Evolutionary conservation across 192 early-diverging fungal species (phyloP).

Genomic region (Chytriomyces sp.): DNA sequence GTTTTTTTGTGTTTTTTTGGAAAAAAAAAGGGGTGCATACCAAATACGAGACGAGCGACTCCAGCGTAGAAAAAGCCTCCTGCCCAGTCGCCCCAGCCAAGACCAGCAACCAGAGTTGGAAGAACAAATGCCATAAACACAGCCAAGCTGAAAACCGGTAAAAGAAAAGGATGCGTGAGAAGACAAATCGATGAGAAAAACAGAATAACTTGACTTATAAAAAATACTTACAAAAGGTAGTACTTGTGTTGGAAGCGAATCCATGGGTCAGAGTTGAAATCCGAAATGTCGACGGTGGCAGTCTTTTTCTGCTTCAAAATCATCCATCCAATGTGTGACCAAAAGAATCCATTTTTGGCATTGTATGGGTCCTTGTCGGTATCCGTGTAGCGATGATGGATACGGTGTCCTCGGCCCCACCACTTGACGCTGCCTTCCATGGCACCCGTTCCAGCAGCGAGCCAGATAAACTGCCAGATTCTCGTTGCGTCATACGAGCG

Average conservation of each 20-base stretch:
- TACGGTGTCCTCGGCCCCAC: conserved; percentile 58
- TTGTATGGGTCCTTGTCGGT: conserved; percentile 61
- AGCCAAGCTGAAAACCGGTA: conserved; percentile 53
- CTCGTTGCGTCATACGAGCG: conserved; percentile 53
- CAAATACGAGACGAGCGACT: conserved; percentile 53
- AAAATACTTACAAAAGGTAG: conserved; percentile 41
- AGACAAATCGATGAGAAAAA: not conserved
- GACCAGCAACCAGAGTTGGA: conserved; percentile 82
- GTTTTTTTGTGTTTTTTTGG: conserved; percentile 49
- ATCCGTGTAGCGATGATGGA: conserved; percentile 62
- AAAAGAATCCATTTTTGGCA: conserved; percentile 55
- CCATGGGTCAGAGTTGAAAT: conserved; percentile 53
- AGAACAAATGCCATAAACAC: conserved; percentile 76
- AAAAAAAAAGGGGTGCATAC: not conserved
- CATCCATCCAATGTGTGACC: conserved; percentile 61
- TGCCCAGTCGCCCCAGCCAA: conserved; percentile 68
- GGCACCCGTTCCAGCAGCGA: conserved; percentile 50
- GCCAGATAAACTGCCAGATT: conserved; percentile 42
- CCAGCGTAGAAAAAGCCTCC: conserved; percentile 59
- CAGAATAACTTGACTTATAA: not conserved
- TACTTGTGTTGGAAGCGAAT: conserved; percentile 55
- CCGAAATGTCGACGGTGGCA: conserved; percentile 49
- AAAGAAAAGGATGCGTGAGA: not conserved
- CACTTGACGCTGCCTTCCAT: conserved; percentile 60
- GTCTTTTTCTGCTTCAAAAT: conserved; percentile 46